Evolutionary conservation across 768 basidiomycete species (phyloP).

Genomic region (Leccinum pellstonianum): DNA sequence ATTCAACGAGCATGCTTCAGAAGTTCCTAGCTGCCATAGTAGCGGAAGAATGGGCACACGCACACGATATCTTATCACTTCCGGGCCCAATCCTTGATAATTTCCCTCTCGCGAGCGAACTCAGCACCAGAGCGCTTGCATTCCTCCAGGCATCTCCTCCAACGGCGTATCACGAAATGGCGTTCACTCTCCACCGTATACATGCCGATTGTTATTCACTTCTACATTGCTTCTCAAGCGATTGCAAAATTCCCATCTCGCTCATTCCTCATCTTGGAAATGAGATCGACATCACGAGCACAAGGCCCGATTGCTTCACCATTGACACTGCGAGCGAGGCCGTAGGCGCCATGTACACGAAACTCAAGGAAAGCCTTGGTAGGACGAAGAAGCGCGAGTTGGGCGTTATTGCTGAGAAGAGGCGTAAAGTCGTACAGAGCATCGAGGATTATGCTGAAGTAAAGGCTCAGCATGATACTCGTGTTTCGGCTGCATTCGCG

Average conservation of each 20-base stretch:
- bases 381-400: constrained; percentile 79
- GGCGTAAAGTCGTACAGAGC: constrained; percentile 59
- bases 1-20: constrained; percentile 89
- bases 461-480: constrained; percentile 82
- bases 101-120: constrained; percentile 60
- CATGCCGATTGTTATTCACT: constrained; percentile 76
- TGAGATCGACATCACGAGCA: constrained; percentile 74
- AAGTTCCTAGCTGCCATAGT: constrained; percentile 83
- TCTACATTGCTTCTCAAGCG: constrained; percentile 78
- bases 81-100: constrained; percentile 48
- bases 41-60: constrained; percentile 87
- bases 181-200: constrained; percentile 74
- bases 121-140: constrained; percentile 64
- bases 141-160: constrained; percentile 78
- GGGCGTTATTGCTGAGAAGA: constrained; percentile 72
- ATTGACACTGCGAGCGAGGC: constrained; percentile 73
- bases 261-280: constrained; percentile 77
- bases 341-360: constrained; percentile 66
- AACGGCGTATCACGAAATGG: constrained; percentile 88
- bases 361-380: constrained; percentile 72
- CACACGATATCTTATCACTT: constrained; percentile 40
- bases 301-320: constrained; percentile 67
- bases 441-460: constrained; percentile 80
- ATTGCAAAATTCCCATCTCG: constrained; percentile 81
- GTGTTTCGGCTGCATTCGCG: constrained; percentile 87